Evolutionary conservation across 352 stramenopile species (phyloP).

Genomic region (Phytophthora melonis): DNA sequence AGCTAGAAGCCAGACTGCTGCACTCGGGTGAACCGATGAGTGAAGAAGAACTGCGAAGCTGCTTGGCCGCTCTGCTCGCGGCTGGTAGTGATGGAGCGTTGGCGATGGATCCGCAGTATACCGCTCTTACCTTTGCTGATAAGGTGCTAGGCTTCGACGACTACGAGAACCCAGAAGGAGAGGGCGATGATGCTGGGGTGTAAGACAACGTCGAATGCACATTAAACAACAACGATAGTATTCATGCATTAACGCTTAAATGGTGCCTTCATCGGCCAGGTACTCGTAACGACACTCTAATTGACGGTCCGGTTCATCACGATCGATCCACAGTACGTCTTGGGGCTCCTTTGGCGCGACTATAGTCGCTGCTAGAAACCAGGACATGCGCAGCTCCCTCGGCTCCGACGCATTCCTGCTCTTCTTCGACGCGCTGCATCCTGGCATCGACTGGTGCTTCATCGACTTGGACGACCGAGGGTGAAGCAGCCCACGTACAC

Average conservation of each 20-base stretch:
- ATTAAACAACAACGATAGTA: neutral
- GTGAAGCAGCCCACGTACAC: slow-evolving; percentile 16
- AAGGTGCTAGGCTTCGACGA: slow-evolving; percentile 92
- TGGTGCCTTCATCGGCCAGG: slow-evolving; percentile 21
- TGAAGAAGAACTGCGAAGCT: slow-evolving; percentile 84
- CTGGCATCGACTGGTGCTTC: slow-evolving; percentile 16
- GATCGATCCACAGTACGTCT: slow-evolving; percentile 31
- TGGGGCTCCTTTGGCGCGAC: slow-evolving; percentile 3
- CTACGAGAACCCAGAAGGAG: slow-evolving; percentile 53
- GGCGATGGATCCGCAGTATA: slow-evolving; percentile 62
- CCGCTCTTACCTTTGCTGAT: slow-evolving; percentile 76
- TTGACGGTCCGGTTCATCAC: slow-evolving; percentile 32
- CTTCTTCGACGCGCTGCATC: slow-evolving; percentile 12
- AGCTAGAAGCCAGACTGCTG: slow-evolving; percentile 70
- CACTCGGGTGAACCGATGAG: slow-evolving; percentile 83
- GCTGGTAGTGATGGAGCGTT: slow-evolving; percentile 41
- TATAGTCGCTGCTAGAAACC: slow-evolving; percentile 8
- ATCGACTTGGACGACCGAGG: neutral
- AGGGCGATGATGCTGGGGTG: neutral
- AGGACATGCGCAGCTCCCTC: slow-evolving; percentile 15
- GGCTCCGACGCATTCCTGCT: slow-evolving; percentile 1
- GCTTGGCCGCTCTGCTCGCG: slow-evolving; percentile 74
- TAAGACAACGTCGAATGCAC: neutral
- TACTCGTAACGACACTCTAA: slow-evolving; percentile 30
- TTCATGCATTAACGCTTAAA: slow-evolving; percentile 24